Evolutionary conservation across 805 yeast species (phyloP).

Genomic region (Millerozyma acaciae): DNA sequence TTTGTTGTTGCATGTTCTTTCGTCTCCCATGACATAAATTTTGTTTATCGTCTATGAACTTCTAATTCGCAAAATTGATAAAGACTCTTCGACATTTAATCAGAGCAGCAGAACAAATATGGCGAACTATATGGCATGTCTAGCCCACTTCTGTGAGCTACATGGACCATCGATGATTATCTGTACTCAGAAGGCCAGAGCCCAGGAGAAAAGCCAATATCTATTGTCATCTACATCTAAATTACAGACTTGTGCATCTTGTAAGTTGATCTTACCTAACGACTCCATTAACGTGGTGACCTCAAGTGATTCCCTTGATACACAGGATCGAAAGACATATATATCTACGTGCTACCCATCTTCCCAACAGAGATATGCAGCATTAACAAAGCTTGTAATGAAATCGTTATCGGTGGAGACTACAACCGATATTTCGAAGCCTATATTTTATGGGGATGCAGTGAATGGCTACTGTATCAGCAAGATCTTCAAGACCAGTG

Average conservation of each 20-base stretch:
- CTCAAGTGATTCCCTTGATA: conserved; percentile 6
- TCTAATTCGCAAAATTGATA: too few relatives aligned
- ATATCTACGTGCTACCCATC: conserved; percentile 63
- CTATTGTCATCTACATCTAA: conserved; percentile 37
- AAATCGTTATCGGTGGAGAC: conserved; percentile 67
- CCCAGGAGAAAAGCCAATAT: conserved; percentile 17
- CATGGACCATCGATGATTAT: conserved; percentile 69
- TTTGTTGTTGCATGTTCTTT: conserved; percentile 7
- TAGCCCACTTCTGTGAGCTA: conserved; percentile 75
- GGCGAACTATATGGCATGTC: conserved; percentile 44
- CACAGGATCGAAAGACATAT: conserved; percentile 17
- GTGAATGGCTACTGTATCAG: conserved; percentile 57
- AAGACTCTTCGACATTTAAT: neutral
- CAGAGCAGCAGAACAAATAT: conserved; percentile 8
- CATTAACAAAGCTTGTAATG: conserved; percentile 57
- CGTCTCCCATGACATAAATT: neutral
- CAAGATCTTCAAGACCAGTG: conserved; percentile 58
- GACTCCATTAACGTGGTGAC: conserved; percentile 16
- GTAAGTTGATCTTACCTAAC: conserved; percentile 52
- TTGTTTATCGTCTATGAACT: neutral
- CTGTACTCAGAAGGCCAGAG: conserved; percentile 49
- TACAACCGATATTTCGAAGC: conserved; percentile 52
- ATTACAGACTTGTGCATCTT: conserved; percentile 55
- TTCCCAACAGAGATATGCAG: conserved; percentile 42
- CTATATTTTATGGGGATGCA: conserved; percentile 62